Base-by-base conservation (phyloP, 805 yeast genomes). In the Yarrowia alimentaria region DNA sequence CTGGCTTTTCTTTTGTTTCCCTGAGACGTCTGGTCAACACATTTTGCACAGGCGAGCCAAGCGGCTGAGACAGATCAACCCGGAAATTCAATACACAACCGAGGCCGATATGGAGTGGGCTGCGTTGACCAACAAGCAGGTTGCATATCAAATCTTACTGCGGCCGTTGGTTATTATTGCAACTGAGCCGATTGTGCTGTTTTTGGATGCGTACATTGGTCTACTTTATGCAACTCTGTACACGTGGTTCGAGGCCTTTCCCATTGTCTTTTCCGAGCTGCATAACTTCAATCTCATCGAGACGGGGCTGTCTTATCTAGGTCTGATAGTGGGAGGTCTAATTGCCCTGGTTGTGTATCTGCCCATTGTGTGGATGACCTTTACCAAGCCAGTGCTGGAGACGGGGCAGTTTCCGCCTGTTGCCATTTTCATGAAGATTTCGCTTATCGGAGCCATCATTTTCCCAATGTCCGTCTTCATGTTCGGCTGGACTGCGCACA, bases 181-280 rank as follows among this genome's bases (percentile, higher is more conserved):
- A 18, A 54, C 61, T 35, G 83, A 79, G 60, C 83, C 82, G 1
- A 74, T 74, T 22, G 75, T 78, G 19, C 53, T 78, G 25, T 66
- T 76, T 33, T 69, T 77, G 51, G 71, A 78, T 59, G 24, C 71
- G 18, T 77, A 76, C 60, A 65, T 72, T 55, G 78, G 78, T 0
- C 55, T 77, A 43, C 64, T 71, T 11, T 79, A 78, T 58, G 74
- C 79, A 35, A 63, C 73, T 25, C 55, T 74, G 53, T 78, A 77
- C 59, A 58, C 74, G 12, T 78, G 77, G 70, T 76, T 78, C 58
- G 83, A 79, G 61, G 77, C 77, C 10, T 76, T 76, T 61, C 83
- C 84, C 7, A 67, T 77, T 33, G 76, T 75, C 1, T 78, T 73
- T 51, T 37, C 54, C 5, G 73, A 68, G 3, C 58, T 65, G 16